phyloP scores from a whole-genome alignment of 176 grass and related monocot genomes.

The Carex pumila region DNA sequence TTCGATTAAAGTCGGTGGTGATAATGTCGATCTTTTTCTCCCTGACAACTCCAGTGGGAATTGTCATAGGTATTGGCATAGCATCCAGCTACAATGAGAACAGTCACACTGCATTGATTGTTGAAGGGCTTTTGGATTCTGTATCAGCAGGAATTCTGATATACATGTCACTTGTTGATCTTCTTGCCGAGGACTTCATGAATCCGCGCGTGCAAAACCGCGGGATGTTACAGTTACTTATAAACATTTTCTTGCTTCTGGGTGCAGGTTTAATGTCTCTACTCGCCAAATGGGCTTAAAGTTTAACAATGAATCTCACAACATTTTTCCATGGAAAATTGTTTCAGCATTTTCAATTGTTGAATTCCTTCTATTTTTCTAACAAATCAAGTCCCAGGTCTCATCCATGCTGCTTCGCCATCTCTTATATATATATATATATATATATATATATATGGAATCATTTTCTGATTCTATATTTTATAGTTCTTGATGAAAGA shows the following conservation, averaged over 20 bases:
- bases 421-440: too few species aligned
- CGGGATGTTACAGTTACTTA: conserved; percentile 37
- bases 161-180: conserved; percentile 71
- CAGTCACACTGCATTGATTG: conserved; percentile 44
- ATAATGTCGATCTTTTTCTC: conserved; percentile 61
- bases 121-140: conserved; percentile 56
- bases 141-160: conserved; percentile 51
- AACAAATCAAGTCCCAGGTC: background rate
- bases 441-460: too few species aligned
- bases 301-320: background rate
- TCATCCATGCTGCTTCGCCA: background rate
- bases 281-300: conserved; percentile 57
- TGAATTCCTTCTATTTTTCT: background rate
- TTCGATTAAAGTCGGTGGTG: conserved; percentile 26
- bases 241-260: conserved; percentile 39
- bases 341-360: background rate
- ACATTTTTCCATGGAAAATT: background rate
- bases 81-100: conserved; percentile 47
- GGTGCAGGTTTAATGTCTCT: conserved; percentile 63
- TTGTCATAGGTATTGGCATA: conserved; percentile 40
- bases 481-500: background rate
- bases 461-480: background rate
- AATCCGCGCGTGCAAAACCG: conserved; percentile 53
- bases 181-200: conserved; percentile 70
- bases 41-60: conserved; percentile 58